Evolutionary conservation across 2,329 filamentous ascomycete species (phyloP), one percentile per base, ranked within the genome.

Genomic region (Plenodomus lindquistii): DNA sequence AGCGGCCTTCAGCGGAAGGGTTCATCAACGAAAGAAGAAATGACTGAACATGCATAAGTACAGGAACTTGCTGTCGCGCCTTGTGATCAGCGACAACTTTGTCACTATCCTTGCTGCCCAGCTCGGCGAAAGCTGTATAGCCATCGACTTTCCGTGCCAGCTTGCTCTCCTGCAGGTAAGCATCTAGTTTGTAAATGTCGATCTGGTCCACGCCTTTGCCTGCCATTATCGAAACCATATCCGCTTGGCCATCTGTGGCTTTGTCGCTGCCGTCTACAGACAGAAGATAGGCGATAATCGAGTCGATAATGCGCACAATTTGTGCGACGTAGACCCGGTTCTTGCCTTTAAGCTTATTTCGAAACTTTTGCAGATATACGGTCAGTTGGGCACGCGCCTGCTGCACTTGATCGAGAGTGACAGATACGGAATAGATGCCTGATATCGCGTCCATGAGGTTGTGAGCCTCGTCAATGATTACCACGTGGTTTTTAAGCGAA

Each of bases 391-490:
- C 80, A 44, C 89, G 82, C 2, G 88, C 89, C 49, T 82, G 81
- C 41, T 83, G 83, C 16, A 97, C 76, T 54, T 97, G 91, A 20
- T 77, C 76, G 3, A 96, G 76, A 2, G 83, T 84, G 17, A 97
- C 81, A 29, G 88, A 84, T 0, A 90, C 84, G 0, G 92, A 92
- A 68, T 97, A 86, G 27, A 96, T 94, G 38, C 86, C 87, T 15
- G 90, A 84, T 38, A 99, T 90, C 0, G 93, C 91, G 69, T 97
- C 92, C 87, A 97, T 96, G 43, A 99, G 83, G 66, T 99, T 99
- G 69, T 99, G 94, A 0, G 94, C 94, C 76, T 99, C 94, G 60
- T 99, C 94, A 40, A 99, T 89, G 20, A 99, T 88, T n/a, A 99
- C 85, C 0, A 99, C 80, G 64, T 96, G 94, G 4, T 86, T 85